Evolutionary conservation across 192 early-diverging fungal genomes (phyloP), one percentile per base, ranked within the genome.

Genomic region (Coemansia sp.): DNA sequence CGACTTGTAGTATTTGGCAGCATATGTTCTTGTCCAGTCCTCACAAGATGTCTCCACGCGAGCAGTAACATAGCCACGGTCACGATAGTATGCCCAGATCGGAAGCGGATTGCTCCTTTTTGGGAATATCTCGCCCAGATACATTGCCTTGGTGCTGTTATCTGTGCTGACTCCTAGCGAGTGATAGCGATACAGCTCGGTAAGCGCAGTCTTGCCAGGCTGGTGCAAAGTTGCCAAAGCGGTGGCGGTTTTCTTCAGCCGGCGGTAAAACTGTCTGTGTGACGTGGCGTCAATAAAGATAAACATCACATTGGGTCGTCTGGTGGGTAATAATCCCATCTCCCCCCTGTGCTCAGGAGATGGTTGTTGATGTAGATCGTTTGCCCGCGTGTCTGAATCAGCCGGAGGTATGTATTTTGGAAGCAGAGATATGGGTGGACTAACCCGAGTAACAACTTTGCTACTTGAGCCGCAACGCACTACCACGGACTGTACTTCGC

Each of bases 51-150:
- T 71, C 45, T 87, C 82, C 12, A 84, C 70, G 2, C 82, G 74
- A 18, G 82, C 75, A 2, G 86, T 84, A 18, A 87, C 76, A 31
- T 84, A 87, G 0, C 86, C 86, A 2, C 72, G 77, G 46, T 87
- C 83, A 18, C 79, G 67, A 51, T 77, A 87, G 39, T 87, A 72
- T 29, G 83, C 85, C 86, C 86, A 87, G 34, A 87, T 79, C 2
- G 86, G 86, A 7, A 79, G 64, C 21, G 68, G 51, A n/a, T 82
- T 81, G 43, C 13, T 63, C 16, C 10, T 39, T 18, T 57, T 57
- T 1, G 77, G 69, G 13, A 42, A 59, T 26, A 75, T 66, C 20
- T 80, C 77, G 10, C 77, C 77, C 28, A 75, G 63, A 58, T 78
- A 87, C 39, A 84, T 65, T 18, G 70, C 86, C 23, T 74, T 74